These are phyloP conservation scores for Coprinopsis strossmayeri DNA, from an alignment of 768 basidiomycete genomes.

Conservation along the genomic window DNA sequence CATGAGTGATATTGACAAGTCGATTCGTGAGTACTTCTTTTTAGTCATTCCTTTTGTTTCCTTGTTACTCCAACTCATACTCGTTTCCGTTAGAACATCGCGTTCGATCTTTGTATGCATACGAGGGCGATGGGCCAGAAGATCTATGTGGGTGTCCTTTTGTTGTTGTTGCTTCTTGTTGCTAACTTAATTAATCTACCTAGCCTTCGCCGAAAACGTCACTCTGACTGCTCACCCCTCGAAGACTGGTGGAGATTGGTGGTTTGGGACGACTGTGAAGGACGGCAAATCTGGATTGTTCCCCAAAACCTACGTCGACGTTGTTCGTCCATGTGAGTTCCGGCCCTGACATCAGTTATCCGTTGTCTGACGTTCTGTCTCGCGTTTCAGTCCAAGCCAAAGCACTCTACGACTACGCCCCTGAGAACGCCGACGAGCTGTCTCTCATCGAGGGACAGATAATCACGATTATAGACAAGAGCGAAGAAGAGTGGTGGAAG, in stretches of 20 bases:
- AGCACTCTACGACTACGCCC: constrained; percentile 75
- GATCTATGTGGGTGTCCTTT: constrained; percentile 65
- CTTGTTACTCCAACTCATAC: constrained; percentile 7
- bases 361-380: neutral
- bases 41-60: too few species aligned
- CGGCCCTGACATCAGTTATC: neutral
- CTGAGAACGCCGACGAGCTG: constrained; percentile 72
- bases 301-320: constrained; percentile 84
- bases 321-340: constrained; percentile 57
- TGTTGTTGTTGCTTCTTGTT: neutral
- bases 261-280: constrained; percentile 71
- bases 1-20: constrained; percentile 69
- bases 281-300: constrained; percentile 77
- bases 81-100: constrained; percentile 46
- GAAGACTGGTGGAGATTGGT: constrained; percentile 86
- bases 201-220: constrained; percentile 77
- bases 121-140: constrained; percentile 79
- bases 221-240: constrained; percentile 80
- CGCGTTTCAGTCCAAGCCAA: constrained; percentile 52
- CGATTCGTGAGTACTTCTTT: constrained; percentile 39
- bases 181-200: constrained; percentile 9
- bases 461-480: constrained; percentile 72
- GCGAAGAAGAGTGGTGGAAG: constrained; percentile 95
- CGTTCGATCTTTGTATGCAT: constrained; percentile 78
- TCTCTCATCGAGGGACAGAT: constrained; percentile 77